Base-by-base conservation (phyloP, 2,329 filamentous ascomycete genomes). In the Penicillium sp. region DNA sequence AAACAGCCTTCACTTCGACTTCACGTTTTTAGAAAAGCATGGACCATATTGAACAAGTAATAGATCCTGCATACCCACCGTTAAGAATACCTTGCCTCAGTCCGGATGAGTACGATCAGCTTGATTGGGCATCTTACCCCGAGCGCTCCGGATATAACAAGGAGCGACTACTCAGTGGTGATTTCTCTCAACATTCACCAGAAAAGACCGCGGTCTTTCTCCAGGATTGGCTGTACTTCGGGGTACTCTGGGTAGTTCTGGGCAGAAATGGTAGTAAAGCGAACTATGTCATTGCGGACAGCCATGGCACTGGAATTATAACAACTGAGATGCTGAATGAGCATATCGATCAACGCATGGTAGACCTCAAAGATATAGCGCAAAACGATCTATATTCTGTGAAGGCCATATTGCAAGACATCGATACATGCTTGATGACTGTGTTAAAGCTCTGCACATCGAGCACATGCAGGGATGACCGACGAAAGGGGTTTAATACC, bases 211-310 rank as follows among this genome's bases (percentile, higher is more conserved):
- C 16, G 16, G 18, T 9, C 6, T 53, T 53, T 30, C 45, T 53
- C 42, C 51, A 53, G 12, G 35, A 53, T 18, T 53, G 42, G 51
- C 51, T 53, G 8, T 53, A 53, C 33, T 53, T 53, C 16, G 42
- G 51, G 23, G 26, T 28, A 20, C 51, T 53, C 21, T 47, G 42
- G 40, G 42, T 53, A 18, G 40, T 47, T 12, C 21, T 53, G 12
- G 51, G 51, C 11, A 38, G 12, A 16, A 46, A 53, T 35, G 40
- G 51, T 26, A 23, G 16, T 16, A 46, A 53, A 23, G 24, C 18
- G 24, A 53, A 53, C 24, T 53, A 53, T 53, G 23, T 53, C 28
- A 53, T 3, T 43, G 7, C 26, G 16, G 42, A 30, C 20, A 14
- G 16, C 7, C 14, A 47, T 33, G 51, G 18, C 16, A 23, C 7